Evolutionary conservation across 148 eudicot genomes (phyloP).

Genomic region (Polygonum aviculare): DNA sequence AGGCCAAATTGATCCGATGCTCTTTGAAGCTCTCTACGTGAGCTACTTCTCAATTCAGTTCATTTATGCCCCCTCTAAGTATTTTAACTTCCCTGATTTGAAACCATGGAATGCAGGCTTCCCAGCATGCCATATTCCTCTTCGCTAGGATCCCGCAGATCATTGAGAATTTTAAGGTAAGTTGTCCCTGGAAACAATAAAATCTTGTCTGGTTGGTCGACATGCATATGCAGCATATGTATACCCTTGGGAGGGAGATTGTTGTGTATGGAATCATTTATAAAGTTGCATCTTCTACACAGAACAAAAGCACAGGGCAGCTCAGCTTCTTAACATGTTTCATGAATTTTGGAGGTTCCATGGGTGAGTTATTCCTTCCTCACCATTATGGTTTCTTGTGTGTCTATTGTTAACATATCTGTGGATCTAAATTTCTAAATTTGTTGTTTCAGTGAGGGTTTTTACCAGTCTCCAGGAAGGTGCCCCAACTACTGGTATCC

Average conservation of each 20-base stretch:
- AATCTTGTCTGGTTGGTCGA: background rate
- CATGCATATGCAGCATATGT: background rate
- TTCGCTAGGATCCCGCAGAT: slow-evolving; percentile 94
- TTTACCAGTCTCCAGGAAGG: slow-evolving; percentile 95
- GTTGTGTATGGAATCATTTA: background rate
- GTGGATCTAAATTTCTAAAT: background rate
- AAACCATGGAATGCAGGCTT: slow-evolving; percentile 50
- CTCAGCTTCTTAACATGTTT: slow-evolving; percentile 86
- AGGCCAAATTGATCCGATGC: slow-evolving; percentile 82
- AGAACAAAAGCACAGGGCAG: slow-evolving; percentile 90
- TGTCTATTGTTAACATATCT: background rate
- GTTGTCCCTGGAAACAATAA: slow-evolving; percentile 13
- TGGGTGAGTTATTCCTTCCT: slow-evolving; percentile 43
- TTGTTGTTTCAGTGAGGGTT: slow-evolving; percentile 60
- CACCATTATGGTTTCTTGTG: background rate
- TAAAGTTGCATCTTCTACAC: slow-evolving; percentile 16
- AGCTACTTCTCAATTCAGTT: slow-evolving; percentile 20
- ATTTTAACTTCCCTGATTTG: slow-evolving; percentile 7
- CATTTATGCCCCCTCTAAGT: too few species aligned
- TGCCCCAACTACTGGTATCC: slow-evolving; percentile 88
- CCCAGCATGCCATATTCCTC: slow-evolving; percentile 85
- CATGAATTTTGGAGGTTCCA: slow-evolving; percentile 85
- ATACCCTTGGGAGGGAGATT: background rate
- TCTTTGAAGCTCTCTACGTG: slow-evolving; percentile 96
- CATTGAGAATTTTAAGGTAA: slow-evolving; percentile 54